These are phyloP conservation scores for Rosa rugosa DNA, from an alignment of 306 rosid genomes.

Conservation along the genomic window DNA sequence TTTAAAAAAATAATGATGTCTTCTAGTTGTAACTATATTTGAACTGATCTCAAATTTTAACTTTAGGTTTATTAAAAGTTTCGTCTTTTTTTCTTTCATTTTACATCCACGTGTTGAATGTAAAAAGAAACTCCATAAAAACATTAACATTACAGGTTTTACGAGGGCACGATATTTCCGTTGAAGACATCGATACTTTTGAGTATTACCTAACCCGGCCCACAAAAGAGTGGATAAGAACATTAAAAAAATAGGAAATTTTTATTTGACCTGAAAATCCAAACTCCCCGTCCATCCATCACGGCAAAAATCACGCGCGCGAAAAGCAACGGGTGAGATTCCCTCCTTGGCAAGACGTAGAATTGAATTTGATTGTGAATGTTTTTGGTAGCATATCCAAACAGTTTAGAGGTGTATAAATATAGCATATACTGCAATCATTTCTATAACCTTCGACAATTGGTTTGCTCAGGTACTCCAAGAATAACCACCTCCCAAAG, in stretches of 20 bases:
- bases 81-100: neutral
- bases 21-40: no score
- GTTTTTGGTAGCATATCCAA: conserved; percentile 10
- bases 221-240: neutral
- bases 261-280: neutral
- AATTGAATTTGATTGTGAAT: neutral
- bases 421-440: conserved; percentile 49
- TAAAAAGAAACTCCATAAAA: neutral
- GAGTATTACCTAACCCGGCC: neutral
- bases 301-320: conserved; percentile 54
- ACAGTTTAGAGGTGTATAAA: conserved; percentile 46
- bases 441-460: conserved; percentile 24
- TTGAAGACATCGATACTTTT: neutral
- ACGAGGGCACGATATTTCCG: neutral
- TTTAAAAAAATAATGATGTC: no score
- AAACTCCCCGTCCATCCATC: neutral
- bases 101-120: neutral
- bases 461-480: conserved; percentile 30
- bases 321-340: conserved; percentile 31
- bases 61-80: no score
- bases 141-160: neutral
- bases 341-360: conserved; percentile 13
- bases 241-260: neutral
- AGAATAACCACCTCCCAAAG: conserved; percentile 64
- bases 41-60: no score